Evolutionary conservation across 768 basidiomycete species (phyloP), one percentile per base, ranked within the genome.

Genomic region (Macrocybe gigantea): DNA sequence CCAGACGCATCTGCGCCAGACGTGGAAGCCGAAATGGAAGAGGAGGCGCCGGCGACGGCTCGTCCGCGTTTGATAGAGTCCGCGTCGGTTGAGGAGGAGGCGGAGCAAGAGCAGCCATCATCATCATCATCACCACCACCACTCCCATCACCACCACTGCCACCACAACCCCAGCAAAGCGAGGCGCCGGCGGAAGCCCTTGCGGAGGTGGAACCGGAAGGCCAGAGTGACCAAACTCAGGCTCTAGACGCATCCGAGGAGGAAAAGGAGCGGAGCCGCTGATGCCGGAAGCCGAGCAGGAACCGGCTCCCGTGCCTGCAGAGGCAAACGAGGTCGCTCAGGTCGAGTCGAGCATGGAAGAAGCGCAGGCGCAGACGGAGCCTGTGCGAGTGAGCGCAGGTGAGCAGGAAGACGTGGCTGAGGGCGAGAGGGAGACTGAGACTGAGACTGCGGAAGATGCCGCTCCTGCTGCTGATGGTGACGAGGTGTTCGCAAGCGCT

Each of bases 71-170:
- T 11, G 36, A 11, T 11, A 38, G 36, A 38, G 14, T 14, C 36
- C 4, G 36, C 36, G 14, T 38, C 36, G 36, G 36, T 11, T 11
- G 36, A 38, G 34, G 50, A 45, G 1, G 55, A 50, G 38, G 44
- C 42, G 7, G 50, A 50, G 11, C 39, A 30, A 34, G 48, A 54
- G 29, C 10, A 41, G 22, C 10, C 11, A 22, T 38, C 36, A 38
- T 38, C 36, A 14, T 38, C 36, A 38, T 38, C 36, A 14, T 38
- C 36, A 14, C 3, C 14, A 38, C 36, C 36, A 11, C 11, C 11
- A n/a, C 9, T 37, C 36, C 36, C 36, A 41, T 29, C n/a, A 41
- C 22, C n/a, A 10, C 22, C 12, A 48, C 38, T 11, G 41, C 53
- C 3, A 7, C 33, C 10, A 40, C 48, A 38, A 38, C 36, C 2